Base-by-base conservation (phyloP, 768 basidiomycete species). In the Hygrophoropsis aurantiaca region DNA sequence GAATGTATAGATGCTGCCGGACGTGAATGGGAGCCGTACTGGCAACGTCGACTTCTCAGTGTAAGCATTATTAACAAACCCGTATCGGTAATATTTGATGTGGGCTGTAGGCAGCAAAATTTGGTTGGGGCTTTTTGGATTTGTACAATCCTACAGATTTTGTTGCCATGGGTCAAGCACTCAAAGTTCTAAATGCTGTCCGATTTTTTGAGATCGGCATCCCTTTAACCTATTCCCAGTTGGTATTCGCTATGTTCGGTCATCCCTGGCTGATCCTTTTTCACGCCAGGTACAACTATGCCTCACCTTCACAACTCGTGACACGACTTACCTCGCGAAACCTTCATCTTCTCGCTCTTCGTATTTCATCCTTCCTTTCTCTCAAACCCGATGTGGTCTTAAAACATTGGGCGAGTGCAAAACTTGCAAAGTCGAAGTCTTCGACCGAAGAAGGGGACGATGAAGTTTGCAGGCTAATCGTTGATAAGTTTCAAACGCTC, bases 361-460 rank as follows among this genome's bases (percentile, higher is more conserved):
- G 94, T 20, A 85, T 98, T 52, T 94, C 94, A 2, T 76, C 81
- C 1, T 93, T 84, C 67, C 78, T 98, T 24, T 78, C 80, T 13
- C 74, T 98, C 37, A 87, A 89, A 42, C 87, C 93, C 1, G 88
- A 94, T 53, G 78, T 81, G 0, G 93, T 98, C 1, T 72, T 99
- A 34, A 90, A 85, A 53, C 95, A 98, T 60, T 99, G 97, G 97
- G 97, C 97, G 1, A 85, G 84, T 49, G 87, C 91, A 1, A 95
- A 97, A 66, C 97, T 99, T 47, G 65, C 82, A 40, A 81, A 79
- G 13, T 84, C 90, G 10, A 81, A 82, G 51, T 73, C 85, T 0
- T 73, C 80, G 0, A 66, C 79, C 1, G 83, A 84, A 11, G 69
- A 82, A 11, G 70, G 70, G 16, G 84, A 80, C 18, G 94, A 97